These are phyloP conservation scores for Collybia nuda DNA, from an alignment of 768 basidiomycete genomes.

Conservation along the genomic window DNA sequence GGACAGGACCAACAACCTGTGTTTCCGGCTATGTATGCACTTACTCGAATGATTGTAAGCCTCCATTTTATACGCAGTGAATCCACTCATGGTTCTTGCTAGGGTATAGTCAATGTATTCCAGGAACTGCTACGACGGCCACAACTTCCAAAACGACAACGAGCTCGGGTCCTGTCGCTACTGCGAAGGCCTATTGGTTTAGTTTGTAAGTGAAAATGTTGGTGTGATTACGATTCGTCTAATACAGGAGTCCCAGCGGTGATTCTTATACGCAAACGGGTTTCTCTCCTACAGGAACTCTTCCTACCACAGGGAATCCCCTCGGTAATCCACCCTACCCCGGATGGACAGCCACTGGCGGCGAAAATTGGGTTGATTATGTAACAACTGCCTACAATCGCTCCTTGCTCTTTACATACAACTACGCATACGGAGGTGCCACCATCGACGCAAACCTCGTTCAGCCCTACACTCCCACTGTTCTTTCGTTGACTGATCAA, in stretches of 20 bases:
- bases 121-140: slow-evolving; percentile 16
- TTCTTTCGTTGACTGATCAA: slow-evolving; percentile 58
- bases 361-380: slow-evolving; percentile 61
- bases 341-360: slow-evolving; percentile 52
- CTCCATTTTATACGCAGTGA: background rate
- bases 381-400: slow-evolving; percentile 52
- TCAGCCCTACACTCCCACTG: slow-evolving; percentile 47
- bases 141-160: too few relatives aligned
- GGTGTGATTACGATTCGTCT: background rate
- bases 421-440: slow-evolving; percentile 67
- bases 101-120: slow-evolving; percentile 43
- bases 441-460: slow-evolving; percentile 63
- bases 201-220: slow-evolving; percentile 41
- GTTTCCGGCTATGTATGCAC: slow-evolving; percentile 31
- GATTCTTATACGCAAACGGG: slow-evolving; percentile 63
- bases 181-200: slow-evolving; percentile 46
- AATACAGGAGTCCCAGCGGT: slow-evolving; percentile 30
- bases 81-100: background rate
- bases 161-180: slow-evolving; percentile 15
- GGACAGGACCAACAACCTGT: slow-evolving; percentile 43
- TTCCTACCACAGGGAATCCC: slow-evolving; percentile 45
- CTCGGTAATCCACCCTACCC: slow-evolving; percentile 57
- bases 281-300: slow-evolving; percentile 38
- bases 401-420: slow-evolving; percentile 56
- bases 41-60: slow-evolving; percentile 26